Evolutionary conservation across 2,329 filamentous ascomycete species (phyloP).

Genomic region (Fusarium keratoplasticum): DNA sequence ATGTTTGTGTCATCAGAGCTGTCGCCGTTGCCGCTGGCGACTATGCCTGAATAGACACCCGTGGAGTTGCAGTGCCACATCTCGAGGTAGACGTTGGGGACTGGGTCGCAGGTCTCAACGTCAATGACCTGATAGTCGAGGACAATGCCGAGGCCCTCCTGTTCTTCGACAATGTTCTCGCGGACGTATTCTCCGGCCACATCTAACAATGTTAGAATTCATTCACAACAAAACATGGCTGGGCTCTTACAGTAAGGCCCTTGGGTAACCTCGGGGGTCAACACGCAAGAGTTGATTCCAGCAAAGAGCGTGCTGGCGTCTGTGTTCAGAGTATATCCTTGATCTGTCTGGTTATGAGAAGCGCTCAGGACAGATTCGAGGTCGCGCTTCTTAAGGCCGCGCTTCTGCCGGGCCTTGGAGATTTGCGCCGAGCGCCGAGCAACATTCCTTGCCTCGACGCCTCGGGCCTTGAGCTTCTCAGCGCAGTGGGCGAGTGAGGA

Average conservation of each 20-base stretch:
- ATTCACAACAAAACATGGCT: neutral
- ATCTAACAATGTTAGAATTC: constrained; percentile 28
- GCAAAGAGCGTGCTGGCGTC: constrained; percentile 51
- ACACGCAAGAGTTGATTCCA: constrained; percentile 57
- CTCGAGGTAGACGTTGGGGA: constrained; percentile 56
- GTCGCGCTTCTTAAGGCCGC: constrained; percentile 48
- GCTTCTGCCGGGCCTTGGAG: constrained; percentile 55
- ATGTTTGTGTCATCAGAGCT: constrained; percentile 51
- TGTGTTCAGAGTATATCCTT: constrained; percentile 47
- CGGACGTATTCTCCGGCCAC: constrained; percentile 50
- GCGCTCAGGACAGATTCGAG: constrained; percentile 48
- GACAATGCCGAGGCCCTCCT: constrained; percentile 54
- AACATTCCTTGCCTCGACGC: constrained; percentile 57
- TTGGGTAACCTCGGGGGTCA: constrained; percentile 63
- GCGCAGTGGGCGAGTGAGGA: constrained; percentile 60
- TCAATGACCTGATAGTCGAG: constrained; percentile 60
- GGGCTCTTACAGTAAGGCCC: constrained; percentile 55
- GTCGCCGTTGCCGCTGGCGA: constrained; percentile 56
- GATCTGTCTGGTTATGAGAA: constrained; percentile 52
- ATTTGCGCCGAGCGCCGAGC: constrained; percentile 57
- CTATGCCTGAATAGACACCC: constrained; percentile 58
- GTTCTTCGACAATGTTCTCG: constrained; percentile 54
- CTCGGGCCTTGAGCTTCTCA: constrained; percentile 58
- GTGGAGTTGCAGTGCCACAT: constrained; percentile 62
- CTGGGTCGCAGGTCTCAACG: constrained; percentile 56